Percentiles rank a stretch among this genome's conserved stretches.
phyloP scores from a whole-genome alignment of 75 land plant species.

The Selaginella moellendorffii region DNA sequence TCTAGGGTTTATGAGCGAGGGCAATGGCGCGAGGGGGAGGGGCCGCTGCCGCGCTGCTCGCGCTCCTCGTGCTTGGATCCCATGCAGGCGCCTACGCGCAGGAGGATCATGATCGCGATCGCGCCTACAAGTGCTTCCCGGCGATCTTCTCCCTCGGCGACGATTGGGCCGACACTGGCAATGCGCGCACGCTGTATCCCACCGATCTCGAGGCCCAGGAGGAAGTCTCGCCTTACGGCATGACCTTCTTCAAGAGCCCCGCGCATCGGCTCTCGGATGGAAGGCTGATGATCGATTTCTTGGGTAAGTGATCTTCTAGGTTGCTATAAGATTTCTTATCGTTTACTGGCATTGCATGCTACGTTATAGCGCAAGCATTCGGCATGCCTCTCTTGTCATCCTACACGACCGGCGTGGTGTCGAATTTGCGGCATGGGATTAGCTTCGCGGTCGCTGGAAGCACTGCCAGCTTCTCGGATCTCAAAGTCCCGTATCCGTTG shows the following conservation, averaged over 20 bases:
- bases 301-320: neutral
- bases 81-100: too few species aligned
- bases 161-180: neutral
- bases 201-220: neutral
- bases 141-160: neutral
- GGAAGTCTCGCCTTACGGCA: neutral
- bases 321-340: neutral
- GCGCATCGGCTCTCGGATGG: neutral
- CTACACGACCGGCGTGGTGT: neutral
- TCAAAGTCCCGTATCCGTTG: neutral
- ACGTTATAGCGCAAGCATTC: neutral
- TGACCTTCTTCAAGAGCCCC: neutral
- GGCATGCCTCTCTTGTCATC: neutral
- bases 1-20: too few species aligned
- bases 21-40: too few species aligned
- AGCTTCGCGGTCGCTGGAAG: neutral
- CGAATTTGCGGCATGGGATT: neutral
- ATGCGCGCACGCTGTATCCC: neutral
- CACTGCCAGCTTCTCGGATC: neutral
- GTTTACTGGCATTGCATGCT: neutral
- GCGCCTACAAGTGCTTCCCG: neutral
- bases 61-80: too few species aligned
- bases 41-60: too few species aligned
- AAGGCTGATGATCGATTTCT: neutral
- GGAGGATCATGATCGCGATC: too few species aligned